Evolutionary conservation across 148 eudicot genomes (phyloP).

Genomic region (Arctostaphylos glauca): DNA sequence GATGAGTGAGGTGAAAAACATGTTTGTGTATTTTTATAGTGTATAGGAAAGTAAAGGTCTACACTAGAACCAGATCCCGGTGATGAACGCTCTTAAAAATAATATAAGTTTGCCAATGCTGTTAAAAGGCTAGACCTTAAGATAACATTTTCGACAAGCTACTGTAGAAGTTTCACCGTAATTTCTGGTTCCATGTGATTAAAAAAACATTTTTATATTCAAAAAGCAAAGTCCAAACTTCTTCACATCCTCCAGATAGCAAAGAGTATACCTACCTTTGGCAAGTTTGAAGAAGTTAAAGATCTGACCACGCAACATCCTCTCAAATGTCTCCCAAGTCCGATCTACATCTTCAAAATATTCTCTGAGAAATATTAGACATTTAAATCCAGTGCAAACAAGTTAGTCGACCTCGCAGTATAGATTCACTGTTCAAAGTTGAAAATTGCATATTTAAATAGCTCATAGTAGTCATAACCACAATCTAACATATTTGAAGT

Average conservation of each 20-base stretch:
- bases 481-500: background rate
- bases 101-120: too few species aligned
- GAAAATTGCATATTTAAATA: background rate
- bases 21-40: too few species aligned
- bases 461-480: background rate
- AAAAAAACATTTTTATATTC: background rate
- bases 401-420: background rate
- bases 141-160: too few species aligned
- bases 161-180: too few species aligned
- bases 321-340: conserved; percentile 97
- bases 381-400: conserved; percentile 12
- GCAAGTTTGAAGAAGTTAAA: conserved; percentile 78
- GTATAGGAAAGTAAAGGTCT: too few species aligned
- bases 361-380: conserved; percentile 51
- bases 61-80: too few species aligned
- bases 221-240: background rate
- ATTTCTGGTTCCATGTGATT: background rate
- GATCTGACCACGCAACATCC: conserved; percentile 86
- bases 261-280: conserved; percentile 68
- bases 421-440: background rate
- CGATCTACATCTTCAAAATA: conserved; percentile 98
- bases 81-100: too few species aligned
- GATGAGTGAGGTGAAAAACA: too few species aligned
- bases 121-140: too few species aligned
- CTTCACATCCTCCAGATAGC: conserved; percentile 3